These are phyloP conservation scores for Kwoniella europaea DNA, from an alignment of 768 basidiomycete species.

Conservation along the genomic window DNA sequence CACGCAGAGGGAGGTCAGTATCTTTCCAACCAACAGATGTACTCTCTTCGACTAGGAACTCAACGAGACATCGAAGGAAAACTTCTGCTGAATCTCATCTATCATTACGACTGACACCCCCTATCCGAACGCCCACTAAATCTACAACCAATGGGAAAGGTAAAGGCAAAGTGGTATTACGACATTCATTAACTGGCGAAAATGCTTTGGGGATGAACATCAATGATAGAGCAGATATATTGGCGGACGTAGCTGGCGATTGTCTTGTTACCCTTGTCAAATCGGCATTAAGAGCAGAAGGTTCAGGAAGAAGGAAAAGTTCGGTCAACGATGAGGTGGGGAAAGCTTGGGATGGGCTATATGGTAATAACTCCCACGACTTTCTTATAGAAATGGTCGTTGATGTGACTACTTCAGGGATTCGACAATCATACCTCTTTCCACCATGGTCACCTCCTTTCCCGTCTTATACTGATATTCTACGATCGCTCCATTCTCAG, in stretches of 20 bases:
- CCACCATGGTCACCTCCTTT: constrained; percentile 29
- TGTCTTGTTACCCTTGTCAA: constrained; percentile 35
- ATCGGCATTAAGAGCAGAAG: constrained; percentile 7
- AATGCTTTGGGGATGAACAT: constrained; percentile 29
- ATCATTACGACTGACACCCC: constrained; percentile 16
- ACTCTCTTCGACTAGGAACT: not conserved
- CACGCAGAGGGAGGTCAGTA: constrained; percentile 14
- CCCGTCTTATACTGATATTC: constrained; percentile 23
- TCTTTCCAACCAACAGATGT: constrained; percentile 17
- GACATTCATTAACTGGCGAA: constrained; percentile 12
- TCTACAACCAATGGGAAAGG: not conserved
- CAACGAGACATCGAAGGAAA: constrained; percentile 8
- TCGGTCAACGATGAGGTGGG: constrained; percentile 16
- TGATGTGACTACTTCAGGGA: constrained; percentile 13
- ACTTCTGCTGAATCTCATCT: constrained; percentile 20
- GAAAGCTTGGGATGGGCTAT: constrained; percentile 31
- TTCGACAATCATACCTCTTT: constrained; percentile 41
- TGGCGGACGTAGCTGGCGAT: constrained; percentile 41
- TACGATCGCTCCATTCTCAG: constrained; percentile 21
- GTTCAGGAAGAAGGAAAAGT: constrained; percentile 9
- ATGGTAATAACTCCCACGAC: constrained; percentile 8
- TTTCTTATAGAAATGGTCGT: not conserved
- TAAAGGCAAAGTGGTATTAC: constrained; percentile 1
- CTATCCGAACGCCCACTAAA: not conserved
- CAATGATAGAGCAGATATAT: constrained; percentile 32